Conservation (phyloP, 768 basidiomycete species). For the Rhodocollybia butyracea region DNA sequence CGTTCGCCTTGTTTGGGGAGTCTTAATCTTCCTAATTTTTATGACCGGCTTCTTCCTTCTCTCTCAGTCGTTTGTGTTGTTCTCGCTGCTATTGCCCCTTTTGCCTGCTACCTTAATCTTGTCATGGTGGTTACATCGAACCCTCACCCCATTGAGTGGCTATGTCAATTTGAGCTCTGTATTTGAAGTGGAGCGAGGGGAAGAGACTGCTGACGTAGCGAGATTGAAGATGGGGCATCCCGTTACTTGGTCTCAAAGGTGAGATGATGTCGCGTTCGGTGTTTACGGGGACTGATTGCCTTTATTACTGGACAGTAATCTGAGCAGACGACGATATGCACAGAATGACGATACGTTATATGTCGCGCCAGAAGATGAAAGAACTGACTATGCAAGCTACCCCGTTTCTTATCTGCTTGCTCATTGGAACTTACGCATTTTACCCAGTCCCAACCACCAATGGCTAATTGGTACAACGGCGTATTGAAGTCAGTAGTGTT, state of each 20-base stretch:
- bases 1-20: constrained; percentile 86
- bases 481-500: constrained; percentile 70
- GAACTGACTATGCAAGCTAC: constrained; percentile 77
- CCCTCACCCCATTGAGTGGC: constrained; percentile 70
- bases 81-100: constrained; percentile 70
- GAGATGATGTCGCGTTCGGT: constrained; percentile 13
- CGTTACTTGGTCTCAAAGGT: constrained; percentile 90
- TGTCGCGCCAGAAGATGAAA: constrained; percentile 90
- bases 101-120: constrained; percentile 72
- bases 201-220: constrained; percentile 76
- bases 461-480: constrained; percentile 92
- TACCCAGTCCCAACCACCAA: constrained; percentile 86
- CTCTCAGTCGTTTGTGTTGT: constrained; percentile 55
- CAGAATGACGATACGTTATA: constrained; percentile 94
- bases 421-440: constrained; percentile 11
- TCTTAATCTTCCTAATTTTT: constrained; percentile 91
- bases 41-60: constrained; percentile 92
- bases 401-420: background rate
- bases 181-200: constrained; percentile 86
- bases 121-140: constrained; percentile 73
- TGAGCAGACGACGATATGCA: constrained; percentile 85
- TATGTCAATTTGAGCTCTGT: constrained; percentile 85
- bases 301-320: constrained; percentile 45
- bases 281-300: background rate
- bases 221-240: constrained; percentile 78